These are phyloP conservation scores for Conoideocrella luteorostrata DNA, from an alignment of 2,329 filamentous ascomycete species.

Conservation along the genomic window DNA sequence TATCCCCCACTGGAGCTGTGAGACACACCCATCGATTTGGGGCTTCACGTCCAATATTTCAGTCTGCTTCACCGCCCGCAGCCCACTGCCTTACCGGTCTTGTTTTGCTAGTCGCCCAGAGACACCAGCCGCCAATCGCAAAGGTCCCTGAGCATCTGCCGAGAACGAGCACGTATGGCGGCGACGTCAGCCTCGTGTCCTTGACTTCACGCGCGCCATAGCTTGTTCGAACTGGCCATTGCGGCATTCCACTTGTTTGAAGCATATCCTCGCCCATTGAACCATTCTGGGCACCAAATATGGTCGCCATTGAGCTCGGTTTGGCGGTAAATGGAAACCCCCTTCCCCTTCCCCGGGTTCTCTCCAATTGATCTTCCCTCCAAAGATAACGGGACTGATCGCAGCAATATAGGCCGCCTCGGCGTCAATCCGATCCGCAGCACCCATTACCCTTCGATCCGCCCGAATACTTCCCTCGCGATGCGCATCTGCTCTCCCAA, in stretches of 20 bases:
- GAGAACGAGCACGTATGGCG: not conserved
- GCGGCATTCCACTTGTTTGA: not conserved
- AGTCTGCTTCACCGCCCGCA: too few relatives aligned
- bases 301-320: slow-evolving; percentile 10
- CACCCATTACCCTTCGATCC: slow-evolving; percentile 16
- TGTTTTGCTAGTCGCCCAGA: not conserved
- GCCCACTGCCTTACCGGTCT: too few relatives aligned
- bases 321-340: slow-evolving; percentile 6
- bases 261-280: too few relatives aligned
- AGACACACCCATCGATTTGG: too few relatives aligned
- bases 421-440: slow-evolving; percentile 12
- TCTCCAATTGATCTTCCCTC: not conserved
- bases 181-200: not conserved
- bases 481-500: slow-evolving; percentile 7
- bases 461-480: slow-evolving; percentile 10
- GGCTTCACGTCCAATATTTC: too few relatives aligned
- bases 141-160: not conserved
- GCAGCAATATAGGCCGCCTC: slow-evolving; percentile 4
- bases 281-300: not conserved
- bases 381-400: too few relatives aligned
- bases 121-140: not conserved
- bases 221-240: not conserved
- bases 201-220: not conserved
- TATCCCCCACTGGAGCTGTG: too few relatives aligned
- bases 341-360: not conserved